A percentile compares a stretch with the other conserved stretches of the same genome.
phyloP scores from a whole-genome alignment of 345 rosid species.

The Triadica sebifera region DNA sequence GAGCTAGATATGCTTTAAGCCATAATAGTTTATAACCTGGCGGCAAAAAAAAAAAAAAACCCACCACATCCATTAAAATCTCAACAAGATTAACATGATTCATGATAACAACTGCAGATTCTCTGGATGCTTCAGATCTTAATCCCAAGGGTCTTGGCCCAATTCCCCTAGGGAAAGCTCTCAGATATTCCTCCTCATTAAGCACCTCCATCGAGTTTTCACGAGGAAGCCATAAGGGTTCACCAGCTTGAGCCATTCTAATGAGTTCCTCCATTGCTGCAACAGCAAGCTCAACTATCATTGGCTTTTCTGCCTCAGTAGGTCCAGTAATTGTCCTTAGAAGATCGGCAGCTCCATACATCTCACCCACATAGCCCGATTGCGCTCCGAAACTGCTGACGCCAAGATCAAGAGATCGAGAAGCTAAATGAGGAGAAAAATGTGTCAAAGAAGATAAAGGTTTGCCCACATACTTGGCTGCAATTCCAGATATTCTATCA shows the following conservation, averaged over 20 bases:
- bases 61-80: constrained; percentile 94
- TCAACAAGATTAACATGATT: constrained; percentile 80
- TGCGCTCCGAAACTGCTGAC: constrained; percentile 52
- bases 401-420: constrained; percentile 55
- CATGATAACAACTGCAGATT: constrained; percentile 77
- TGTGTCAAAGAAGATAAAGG: constrained; percentile 53
- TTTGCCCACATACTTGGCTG: constrained; percentile 82
- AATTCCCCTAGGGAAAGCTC: constrained; percentile 78
- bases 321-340: constrained; percentile 58
- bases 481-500: constrained; percentile 80
- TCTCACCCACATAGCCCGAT: constrained; percentile 65
- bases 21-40: no score
- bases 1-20: no score
- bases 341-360: constrained; percentile 62
- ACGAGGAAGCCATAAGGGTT: constrained; percentile 65
- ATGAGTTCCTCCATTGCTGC: constrained; percentile 96
- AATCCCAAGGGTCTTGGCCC: constrained; percentile 74
- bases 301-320: constrained; percentile 77
- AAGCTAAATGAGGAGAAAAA: constrained; percentile 46
- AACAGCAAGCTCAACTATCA: constrained; percentile 86
- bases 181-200: constrained; percentile 74
- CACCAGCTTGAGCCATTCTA: constrained; percentile 76
- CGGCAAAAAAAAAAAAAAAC: not conserved
- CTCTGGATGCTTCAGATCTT: constrained; percentile 85
- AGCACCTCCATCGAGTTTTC: constrained; percentile 48